Conservation (phyloP, 179 eudicot genomes). For the Spergularia azorica region DNA sequence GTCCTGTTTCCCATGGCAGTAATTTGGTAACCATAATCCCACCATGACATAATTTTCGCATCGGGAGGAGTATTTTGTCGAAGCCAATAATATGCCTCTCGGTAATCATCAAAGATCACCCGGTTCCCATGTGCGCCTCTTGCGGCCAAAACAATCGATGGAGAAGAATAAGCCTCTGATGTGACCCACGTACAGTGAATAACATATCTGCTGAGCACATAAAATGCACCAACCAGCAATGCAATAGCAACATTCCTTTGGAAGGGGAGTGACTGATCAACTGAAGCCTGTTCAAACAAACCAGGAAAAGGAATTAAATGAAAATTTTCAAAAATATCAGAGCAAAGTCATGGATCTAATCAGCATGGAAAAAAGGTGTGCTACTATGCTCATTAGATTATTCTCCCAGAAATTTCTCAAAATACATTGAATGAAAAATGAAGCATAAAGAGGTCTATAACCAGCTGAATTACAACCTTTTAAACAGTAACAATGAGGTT, state of each 20-base stretch:
- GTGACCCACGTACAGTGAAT: conserved; percentile 98
- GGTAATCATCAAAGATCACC: conserved; percentile 95
- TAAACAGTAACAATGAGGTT: neutral
- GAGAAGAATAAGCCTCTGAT: conserved; percentile 98
- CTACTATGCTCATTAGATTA: no score
- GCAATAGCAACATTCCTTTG: conserved; percentile 69
- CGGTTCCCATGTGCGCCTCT: conserved; percentile 86
- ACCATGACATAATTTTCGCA: conserved; percentile 98
- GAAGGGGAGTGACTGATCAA: conserved; percentile 83
- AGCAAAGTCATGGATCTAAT: neutral
- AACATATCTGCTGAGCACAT: conserved; percentile 85
- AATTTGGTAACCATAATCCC: conserved; percentile 99
- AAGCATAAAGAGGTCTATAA: neutral
- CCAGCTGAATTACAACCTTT: neutral
- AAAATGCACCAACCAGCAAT: conserved; percentile 81
- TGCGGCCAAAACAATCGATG: conserved; percentile 94
- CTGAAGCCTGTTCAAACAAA: conserved; percentile 59
- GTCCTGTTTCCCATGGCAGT: conserved; percentile 99
- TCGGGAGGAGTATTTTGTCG: conserved; percentile 90
- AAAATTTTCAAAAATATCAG: neutral
- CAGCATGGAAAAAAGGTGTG: neutral
- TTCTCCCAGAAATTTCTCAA: neutral
- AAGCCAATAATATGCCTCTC: conserved; percentile 98
- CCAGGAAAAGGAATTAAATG: neutral
- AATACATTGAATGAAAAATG: neutral